Percentiles rank a stretch among this genome's conserved stretches.
Conservation (phyloP, 2,329 filamentous ascomycete species). For the Nemania sp. region DNA sequence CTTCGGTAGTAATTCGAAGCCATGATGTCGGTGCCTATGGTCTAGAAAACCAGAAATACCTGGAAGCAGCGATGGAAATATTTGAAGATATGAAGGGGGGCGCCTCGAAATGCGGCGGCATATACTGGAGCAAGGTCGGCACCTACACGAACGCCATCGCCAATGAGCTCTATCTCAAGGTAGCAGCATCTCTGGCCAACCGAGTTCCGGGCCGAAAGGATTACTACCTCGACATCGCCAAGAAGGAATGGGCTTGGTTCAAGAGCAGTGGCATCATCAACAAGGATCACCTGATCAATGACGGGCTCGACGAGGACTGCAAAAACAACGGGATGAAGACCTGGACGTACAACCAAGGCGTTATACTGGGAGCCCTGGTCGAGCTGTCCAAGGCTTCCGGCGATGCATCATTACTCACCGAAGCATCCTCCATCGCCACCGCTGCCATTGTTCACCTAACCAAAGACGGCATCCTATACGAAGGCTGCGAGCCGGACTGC, state of each 20-base stretch:
- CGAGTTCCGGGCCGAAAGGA: slow-evolving; percentile 45
- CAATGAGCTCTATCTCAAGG: slow-evolving; percentile 60
- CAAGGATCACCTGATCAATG: slow-evolving; percentile 53
- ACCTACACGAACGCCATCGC: slow-evolving; percentile 56
- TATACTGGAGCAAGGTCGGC: slow-evolving; percentile 61
- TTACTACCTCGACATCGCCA: slow-evolving; percentile 53
- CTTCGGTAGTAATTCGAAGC: slow-evolving; percentile 49
- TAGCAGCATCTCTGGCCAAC: slow-evolving; percentile 59
- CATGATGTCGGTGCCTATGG: slow-evolving; percentile 50
- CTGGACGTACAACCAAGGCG: slow-evolving; percentile 63
- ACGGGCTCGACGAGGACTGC: slow-evolving; percentile 54
- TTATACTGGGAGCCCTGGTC: slow-evolving; percentile 56
- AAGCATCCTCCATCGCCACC: slow-evolving; percentile 53
- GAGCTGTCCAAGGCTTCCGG: slow-evolving; percentile 53
- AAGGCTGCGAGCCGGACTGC: slow-evolving; percentile 58
- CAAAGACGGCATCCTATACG: slow-evolving; percentile 54
- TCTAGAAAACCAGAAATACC: slow-evolving; percentile 51
- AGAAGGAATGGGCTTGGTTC: slow-evolving; percentile 58
- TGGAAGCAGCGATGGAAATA: slow-evolving; percentile 55
- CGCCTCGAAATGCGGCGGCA: slow-evolving; percentile 55
- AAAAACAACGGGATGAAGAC: slow-evolving; percentile 52
- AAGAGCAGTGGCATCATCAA: slow-evolving; percentile 56
- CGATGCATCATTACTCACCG: slow-evolving; percentile 46
- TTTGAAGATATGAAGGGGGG: slow-evolving; percentile 60
- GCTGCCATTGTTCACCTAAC: slow-evolving; percentile 54